Evolutionary conservation across 768 basidiomycete species (phyloP).

Genomic region (Podaxis sp.): DNA sequence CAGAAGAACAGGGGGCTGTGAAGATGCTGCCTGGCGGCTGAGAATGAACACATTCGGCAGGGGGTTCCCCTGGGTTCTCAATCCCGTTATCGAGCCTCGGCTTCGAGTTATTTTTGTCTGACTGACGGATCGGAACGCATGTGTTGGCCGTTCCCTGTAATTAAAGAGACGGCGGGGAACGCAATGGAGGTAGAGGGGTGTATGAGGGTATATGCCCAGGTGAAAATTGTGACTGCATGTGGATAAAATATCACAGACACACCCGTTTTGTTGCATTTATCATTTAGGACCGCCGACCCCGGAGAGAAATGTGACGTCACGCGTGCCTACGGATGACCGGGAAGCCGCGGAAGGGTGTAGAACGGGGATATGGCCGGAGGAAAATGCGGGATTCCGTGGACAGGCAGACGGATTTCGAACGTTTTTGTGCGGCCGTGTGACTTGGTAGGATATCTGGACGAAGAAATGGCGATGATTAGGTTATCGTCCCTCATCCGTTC

Average conservation of each 20-base stretch:
- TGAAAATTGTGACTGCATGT: background rate
- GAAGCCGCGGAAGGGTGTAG: constrained; percentile 9
- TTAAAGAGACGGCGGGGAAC: background rate
- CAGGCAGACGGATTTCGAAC: background rate
- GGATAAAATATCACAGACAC: background rate
- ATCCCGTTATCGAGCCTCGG: background rate
- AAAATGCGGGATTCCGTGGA: constrained; percentile 9
- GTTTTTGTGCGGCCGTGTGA: constrained; percentile 3
- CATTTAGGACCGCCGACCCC: background rate
- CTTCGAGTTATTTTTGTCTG: background rate
- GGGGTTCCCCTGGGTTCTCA: background rate
- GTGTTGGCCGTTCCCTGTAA: background rate
- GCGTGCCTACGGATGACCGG: constrained; percentile 6
- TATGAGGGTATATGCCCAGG: background rate
- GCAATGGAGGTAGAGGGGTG: constrained; percentile 5
- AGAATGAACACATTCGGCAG: too few species aligned
- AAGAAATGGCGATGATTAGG: constrained; percentile 1
- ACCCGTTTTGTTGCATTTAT: background rate
- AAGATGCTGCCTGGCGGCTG: background rate
- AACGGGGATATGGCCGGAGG: background rate
- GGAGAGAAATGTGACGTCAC: constrained; percentile 10
- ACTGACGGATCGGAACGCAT: background rate
- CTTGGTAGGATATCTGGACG: background rate
- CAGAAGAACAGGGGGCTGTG: background rate
- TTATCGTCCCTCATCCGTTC: constrained; percentile 10